Percentiles rank a stretch among this genome's conserved stretches.
Evolutionary conservation across 1,284 basidiomycete genomes (phyloP).

Genomic region (Phylloboletellus chloephorus): DNA sequence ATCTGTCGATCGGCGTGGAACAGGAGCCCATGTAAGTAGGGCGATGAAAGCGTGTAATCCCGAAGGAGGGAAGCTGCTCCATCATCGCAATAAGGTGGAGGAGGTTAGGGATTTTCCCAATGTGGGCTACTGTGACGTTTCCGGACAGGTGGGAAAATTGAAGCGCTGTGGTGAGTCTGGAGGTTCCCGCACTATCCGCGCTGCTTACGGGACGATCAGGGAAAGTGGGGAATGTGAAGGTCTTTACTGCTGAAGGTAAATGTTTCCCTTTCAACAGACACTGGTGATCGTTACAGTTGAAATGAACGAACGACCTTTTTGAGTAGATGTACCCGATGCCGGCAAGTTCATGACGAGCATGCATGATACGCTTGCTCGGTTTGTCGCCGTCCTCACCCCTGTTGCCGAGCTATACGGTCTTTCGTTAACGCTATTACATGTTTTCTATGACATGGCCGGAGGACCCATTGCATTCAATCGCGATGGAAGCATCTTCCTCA

Average conservation of each 20-base stretch:
- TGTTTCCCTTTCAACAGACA: neutral
- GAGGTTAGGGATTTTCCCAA: constrained; percentile 2
- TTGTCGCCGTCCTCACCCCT: constrained; percentile 54
- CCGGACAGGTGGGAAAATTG: neutral
- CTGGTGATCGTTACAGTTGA: neutral
- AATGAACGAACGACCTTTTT: neutral
- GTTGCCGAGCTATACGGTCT: constrained; percentile 60
- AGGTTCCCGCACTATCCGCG: neutral
- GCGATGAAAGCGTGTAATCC: constrained; percentile 3
- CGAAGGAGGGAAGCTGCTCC: neutral
- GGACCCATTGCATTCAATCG: constrained; percentile 89
- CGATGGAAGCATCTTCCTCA: constrained; percentile 81
- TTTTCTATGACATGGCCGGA: constrained; percentile 81
- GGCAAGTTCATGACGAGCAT: constrained; percentile 44
- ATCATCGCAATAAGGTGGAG: constrained; percentile 3
- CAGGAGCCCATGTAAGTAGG: constrained; percentile 1
- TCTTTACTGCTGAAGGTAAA: constrained; percentile 4
- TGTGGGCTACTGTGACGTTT: constrained; percentile 4
- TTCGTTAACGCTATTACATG: constrained; percentile 63
- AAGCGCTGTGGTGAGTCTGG: neutral
- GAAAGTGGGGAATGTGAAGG: neutral
- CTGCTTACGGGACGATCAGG: neutral
- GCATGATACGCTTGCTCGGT: constrained; percentile 50
- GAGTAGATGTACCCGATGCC: constrained; percentile 47
- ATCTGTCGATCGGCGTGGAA: neutral